Base-by-base conservation (phyloP, 257 asterid genomes). In the Capsicum pubescens region DNA sequence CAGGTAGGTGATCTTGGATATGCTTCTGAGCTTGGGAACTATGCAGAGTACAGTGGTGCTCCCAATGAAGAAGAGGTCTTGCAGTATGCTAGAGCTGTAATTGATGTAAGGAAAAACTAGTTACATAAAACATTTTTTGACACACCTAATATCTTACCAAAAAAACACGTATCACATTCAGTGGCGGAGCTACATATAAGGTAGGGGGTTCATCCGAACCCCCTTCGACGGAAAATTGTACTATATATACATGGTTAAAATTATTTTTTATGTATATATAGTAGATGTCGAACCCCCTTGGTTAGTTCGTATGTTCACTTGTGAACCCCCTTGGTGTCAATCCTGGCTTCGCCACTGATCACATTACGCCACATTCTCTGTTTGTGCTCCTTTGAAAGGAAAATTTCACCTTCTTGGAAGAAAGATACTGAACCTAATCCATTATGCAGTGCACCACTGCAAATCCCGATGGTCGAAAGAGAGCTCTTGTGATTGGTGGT, bases 1-100 rank as follows among this genome's bases (percentile, higher is more conserved):
- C 87, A 95, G 99, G 99, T 95, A 77, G 99, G 99, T 78, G 99
- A 95, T 89, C 98, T 95, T 35, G 99, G 99, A 72, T 95, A 63
- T 83, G 99, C 99, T 74, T 89, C 95, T 74, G 99, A 95, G 92
- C 98, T 95, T 2, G 99, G 99, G 71, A 95, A 95, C 89, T 95
- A 95, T 39, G 99, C 99, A 6, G 99, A 95, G 82, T 95, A 95
- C 85, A 95, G 99, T 36, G 99, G 99, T 16, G 99, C 99, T 84
- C 99, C 99, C 63, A 95, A 95, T 58, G 99, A 95, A 86, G 98
- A 94, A 86, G 98, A 95, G 90, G 98, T 95, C 81, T 85, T 95
- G 91, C 99, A 95, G 87, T 95, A 95, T 85, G 98, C 99, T 87
- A 87, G 99, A 90, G 98, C 94, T 88, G 97, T 95, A 56, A 92